Evolutionary conservation across 2,329 filamentous ascomycete genomes (phyloP).

Genomic region (Aureobasidium sp.): DNA sequence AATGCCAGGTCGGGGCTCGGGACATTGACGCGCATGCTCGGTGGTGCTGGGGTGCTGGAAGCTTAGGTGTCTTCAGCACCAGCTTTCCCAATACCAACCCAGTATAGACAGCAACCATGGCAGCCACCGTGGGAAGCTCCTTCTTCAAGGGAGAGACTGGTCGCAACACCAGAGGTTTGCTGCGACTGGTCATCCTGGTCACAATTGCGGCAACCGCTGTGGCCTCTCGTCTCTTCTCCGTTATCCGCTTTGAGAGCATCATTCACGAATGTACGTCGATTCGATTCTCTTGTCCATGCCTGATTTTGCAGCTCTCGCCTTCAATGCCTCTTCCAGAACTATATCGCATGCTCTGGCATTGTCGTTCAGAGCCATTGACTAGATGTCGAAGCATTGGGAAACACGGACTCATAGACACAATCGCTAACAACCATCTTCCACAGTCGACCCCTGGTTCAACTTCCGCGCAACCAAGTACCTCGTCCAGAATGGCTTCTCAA

Average conservation of each 20-base stretch:
- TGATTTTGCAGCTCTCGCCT: background rate
- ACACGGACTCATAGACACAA: background rate
- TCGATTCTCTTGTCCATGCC: constrained; percentile 26
- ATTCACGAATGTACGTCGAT: constrained; percentile 87
- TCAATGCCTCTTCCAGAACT: background rate
- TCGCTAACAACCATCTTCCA: constrained; percentile 7
- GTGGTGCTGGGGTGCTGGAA: background rate
- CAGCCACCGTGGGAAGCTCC: constrained; percentile 33
- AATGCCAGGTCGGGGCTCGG: background rate
- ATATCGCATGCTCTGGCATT: background rate
- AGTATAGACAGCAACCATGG: constrained; percentile 26
- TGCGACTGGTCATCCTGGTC: constrained; percentile 82
- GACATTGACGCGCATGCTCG: constrained; percentile 6
- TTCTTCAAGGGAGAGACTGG: constrained; percentile 73
- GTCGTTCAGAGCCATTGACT: background rate
- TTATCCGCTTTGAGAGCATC: constrained; percentile 98
- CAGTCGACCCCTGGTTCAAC: constrained; percentile 99
- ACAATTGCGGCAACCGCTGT: constrained; percentile 89
- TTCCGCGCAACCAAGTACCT: constrained; percentile 98
- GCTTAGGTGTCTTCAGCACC: constrained; percentile 7
- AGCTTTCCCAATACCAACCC: constrained; percentile 1
- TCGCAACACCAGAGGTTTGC: constrained; percentile 73
- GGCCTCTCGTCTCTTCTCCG: constrained; percentile 91
- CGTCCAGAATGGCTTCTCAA: constrained; percentile 93
- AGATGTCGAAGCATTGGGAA: background rate